Base-by-base conservation (phyloP, 345 rosid species). In the Excoecaria agallocha region DNA sequence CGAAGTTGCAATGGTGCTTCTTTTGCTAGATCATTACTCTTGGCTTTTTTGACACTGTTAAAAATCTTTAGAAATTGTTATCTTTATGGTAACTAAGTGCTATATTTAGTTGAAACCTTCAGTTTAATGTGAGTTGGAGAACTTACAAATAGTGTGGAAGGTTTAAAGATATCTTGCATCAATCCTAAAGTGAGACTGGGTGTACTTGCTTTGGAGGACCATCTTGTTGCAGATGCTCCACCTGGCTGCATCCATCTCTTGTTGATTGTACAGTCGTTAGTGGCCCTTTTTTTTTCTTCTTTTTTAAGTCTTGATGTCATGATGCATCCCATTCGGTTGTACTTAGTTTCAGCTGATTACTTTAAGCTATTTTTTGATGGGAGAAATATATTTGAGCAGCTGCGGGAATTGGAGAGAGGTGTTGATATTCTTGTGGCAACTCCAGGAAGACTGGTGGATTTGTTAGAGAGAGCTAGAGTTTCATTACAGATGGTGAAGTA, bases 401-500 rank as follows among this genome's bases (percentile, higher is more conserved):
- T 95, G 65, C 89, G 97, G 77, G 98, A 93, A 76, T 85, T 95
- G 76, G 99, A 95, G 79, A 87, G 97, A 70, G 99, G 99, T 56
- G 99, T 91, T 57, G 99, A 95, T 85, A 95, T 95, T 83, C 92
- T 95, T 71, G 99, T 95, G 73, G 99, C 99, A 61, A 95, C 99
- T 75, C 99, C 99, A 66, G 99, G 99, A 82, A 84, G 99, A 77
- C 81, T 95, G 89, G 97, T 92, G 11, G 98, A 94, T 78, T 79
- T 94, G 85, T 83, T 95, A 48, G 99, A 93, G 89, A 88, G 98
- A 77, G 98, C 96, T 78, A 89, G 97, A 84, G 99, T 95, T 65
- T 95, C 99, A 1, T 78, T 95, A 76, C 98, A 89, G 78, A 87
- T 93, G 98, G 84, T 94, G 81, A 91, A 87, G 80, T 94, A 85